Percentiles rank a stretch among this genome's conserved stretches.
Evolutionary conservation across 352 stramenopile genomes (phyloP).

Genomic region (Phytopythium helicoides): DNA sequence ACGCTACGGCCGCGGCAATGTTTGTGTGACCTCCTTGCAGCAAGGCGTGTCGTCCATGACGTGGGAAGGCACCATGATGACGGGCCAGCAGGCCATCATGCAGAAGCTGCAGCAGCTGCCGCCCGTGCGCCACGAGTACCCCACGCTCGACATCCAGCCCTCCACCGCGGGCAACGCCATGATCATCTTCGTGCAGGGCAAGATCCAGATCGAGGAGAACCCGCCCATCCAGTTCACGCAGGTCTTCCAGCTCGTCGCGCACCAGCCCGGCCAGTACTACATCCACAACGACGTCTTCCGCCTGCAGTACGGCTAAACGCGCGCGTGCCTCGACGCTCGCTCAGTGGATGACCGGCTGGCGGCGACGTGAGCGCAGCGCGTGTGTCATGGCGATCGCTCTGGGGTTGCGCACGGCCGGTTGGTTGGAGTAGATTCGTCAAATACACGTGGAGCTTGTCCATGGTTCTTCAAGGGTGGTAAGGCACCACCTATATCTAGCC

Average conservation of each 20-base stretch:
- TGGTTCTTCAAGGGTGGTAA: no score
- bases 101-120: conserved; percentile 83
- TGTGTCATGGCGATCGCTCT: no score
- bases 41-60: conserved; percentile 76
- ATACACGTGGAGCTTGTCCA: conserved; percentile 2
- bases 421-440: conserved; percentile 7
- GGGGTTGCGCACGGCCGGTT: no score
- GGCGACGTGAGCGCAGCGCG: no score
- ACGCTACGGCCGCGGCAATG: background rate
- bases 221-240: conserved; percentile 97
- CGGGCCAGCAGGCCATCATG: conserved; percentile 86
- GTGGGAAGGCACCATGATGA: conserved; percentile 71
- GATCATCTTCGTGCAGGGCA: conserved; percentile 95
- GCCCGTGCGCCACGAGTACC: conserved; percentile 73
- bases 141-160: conserved; percentile 93
- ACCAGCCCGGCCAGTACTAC: conserved; percentile 93
- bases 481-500: no score
- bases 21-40: conserved; percentile 18
- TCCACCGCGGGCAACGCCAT: conserved; percentile 89
- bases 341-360: no score
- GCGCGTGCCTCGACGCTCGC: no score
- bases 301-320: conserved; percentile 94
- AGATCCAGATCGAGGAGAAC: conserved; percentile 91
- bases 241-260: conserved; percentile 95
- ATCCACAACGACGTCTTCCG: conserved; percentile 98